Evolutionary conservation across 495 filamentous ascomycete species (phyloP).

Genomic region (Symbiotaphrina buchneri): DNA sequence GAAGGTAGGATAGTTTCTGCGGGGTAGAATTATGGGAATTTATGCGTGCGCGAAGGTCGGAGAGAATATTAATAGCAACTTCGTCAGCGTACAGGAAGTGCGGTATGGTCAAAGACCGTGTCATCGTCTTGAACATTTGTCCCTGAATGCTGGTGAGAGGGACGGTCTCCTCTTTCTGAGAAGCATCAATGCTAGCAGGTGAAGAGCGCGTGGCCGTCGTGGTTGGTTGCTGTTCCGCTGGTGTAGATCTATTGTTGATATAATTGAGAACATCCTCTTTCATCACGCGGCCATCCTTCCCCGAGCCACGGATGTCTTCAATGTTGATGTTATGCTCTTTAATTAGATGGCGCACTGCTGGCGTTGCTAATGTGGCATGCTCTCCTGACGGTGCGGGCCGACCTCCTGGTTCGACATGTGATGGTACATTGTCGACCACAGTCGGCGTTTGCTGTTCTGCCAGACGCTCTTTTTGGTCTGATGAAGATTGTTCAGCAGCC

Average conservation of each 20-base stretch:
- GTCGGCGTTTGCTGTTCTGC: slow-evolving; percentile 7
- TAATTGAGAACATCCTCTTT: slow-evolving; percentile 88
- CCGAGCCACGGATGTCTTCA: slow-evolving; percentile 54
- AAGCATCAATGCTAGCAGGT: slow-evolving; percentile 6
- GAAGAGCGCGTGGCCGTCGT: slow-evolving; percentile 4
- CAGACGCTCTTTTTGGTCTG: slow-evolving; percentile 1
- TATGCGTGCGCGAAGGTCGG: slow-evolving; percentile 42
- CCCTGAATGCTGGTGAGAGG: slow-evolving; percentile 57
- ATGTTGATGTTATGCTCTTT: slow-evolving; percentile 63
- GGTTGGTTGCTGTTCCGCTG: slow-evolving; percentile 4
- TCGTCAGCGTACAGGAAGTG: slow-evolving; percentile 89
- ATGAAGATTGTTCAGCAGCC: neutral
- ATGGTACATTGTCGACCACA: slow-evolving; percentile 9
- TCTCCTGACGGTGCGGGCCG: slow-evolving; percentile 5
- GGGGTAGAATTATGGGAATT: slow-evolving; percentile 24
- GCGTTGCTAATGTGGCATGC: slow-evolving; percentile 56
- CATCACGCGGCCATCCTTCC: slow-evolving; percentile 73
- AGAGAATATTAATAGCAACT: slow-evolving; percentile 51
- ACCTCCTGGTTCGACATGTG: slow-evolving; percentile 7
- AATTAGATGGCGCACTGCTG: slow-evolving; percentile 72
- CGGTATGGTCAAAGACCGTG: slow-evolving; percentile 65
- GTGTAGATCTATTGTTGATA: slow-evolving; percentile 15
- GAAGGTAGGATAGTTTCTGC: slow-evolving; percentile 60
- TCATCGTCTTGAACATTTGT: slow-evolving; percentile 99
- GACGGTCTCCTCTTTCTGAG: slow-evolving; percentile 40